phyloP scores from a whole-genome alignment of 495 filamentous ascomycete species.

The Aspergillus homomorphus region DNA sequence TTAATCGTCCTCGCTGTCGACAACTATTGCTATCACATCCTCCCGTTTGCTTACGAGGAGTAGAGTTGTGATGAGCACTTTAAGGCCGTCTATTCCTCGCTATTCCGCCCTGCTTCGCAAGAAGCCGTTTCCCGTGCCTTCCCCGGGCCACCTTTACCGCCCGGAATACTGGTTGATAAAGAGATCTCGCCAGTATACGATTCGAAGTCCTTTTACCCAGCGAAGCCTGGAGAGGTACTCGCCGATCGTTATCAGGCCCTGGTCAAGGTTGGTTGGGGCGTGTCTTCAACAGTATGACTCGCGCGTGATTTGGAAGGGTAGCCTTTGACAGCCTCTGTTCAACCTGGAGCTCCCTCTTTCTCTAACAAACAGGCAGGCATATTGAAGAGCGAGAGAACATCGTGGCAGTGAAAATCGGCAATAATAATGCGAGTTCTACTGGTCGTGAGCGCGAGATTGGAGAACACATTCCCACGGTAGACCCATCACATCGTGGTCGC shows the following conservation, averaged over 20 bases:
- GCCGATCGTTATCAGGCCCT: conserved; percentile 36
- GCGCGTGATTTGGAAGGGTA: conserved; percentile 35
- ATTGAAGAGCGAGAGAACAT: conserved; percentile 33
- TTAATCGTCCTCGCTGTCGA: too few relatives aligned
- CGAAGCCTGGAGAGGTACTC: conserved; percentile 36
- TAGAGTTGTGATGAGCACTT: conserved; percentile 21
- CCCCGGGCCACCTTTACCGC: conserved; percentile 25
- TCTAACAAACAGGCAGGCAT: conserved; percentile 33
- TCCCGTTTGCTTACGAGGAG: not conserved
- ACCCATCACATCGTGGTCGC: conserved; percentile 32
- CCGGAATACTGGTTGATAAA: conserved; percentile 31
- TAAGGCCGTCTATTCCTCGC: conserved; percentile 16
- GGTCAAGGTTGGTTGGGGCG: conserved; percentile 43
- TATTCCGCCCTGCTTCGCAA: conserved; percentile 26
- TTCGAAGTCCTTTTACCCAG: conserved; percentile 39
- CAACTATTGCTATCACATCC: not conserved
- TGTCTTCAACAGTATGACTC: conserved; percentile 40
- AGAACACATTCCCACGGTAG: conserved; percentile 26
- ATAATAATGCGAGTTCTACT: conserved; percentile 24
- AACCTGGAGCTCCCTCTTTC: conserved; percentile 17
- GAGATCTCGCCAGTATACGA: conserved; percentile 33
- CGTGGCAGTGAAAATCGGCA: conserved; percentile 42
- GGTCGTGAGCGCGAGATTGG: conserved; percentile 36
- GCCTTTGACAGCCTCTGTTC: conserved; percentile 14
- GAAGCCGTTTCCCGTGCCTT: conserved; percentile 27